These are phyloP conservation scores for Penicillium psychrosexuale DNA, from an alignment of 2,329 filamentous ascomycete species.

Conservation along the genomic window DNA sequence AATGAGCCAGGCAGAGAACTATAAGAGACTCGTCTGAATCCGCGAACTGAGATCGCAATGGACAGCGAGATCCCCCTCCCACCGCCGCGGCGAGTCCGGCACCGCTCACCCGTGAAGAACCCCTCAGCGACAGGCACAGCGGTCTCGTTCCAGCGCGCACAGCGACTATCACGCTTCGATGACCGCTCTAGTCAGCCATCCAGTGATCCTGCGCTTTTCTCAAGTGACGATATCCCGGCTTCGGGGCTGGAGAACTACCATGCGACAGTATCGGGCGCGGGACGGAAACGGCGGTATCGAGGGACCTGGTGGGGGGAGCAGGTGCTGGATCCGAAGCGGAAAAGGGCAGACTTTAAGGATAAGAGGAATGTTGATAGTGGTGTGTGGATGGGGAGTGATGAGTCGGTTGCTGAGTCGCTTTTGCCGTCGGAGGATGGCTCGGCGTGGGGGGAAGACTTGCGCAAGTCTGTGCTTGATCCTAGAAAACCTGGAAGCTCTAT, in stretches of 20 bases:
- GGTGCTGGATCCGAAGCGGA: slow-evolving; percentile 36
- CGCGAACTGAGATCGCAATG: slow-evolving; percentile 24
- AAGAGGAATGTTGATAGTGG: slow-evolving; percentile 47
- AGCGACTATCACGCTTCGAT: slow-evolving; percentile 32
- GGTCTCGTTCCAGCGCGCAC: slow-evolving; percentile 24
- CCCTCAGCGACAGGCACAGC: slow-evolving; percentile 14
- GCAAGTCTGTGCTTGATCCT: slow-evolving; percentile 26
- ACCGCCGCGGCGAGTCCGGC: slow-evolving; percentile 36
- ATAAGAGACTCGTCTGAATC: not conserved
- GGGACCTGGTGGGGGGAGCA: slow-evolving; percentile 48
- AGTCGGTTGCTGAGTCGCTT: slow-evolving; percentile 35
- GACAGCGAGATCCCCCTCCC: slow-evolving; percentile 41
- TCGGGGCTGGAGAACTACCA: slow-evolving; percentile 47
- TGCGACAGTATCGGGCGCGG: slow-evolving; percentile 20
- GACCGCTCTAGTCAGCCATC: slow-evolving; percentile 41
- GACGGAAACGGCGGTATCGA: slow-evolving; percentile 42
- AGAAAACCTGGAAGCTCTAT: slow-evolving; percentile 3
- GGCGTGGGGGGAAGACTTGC: slow-evolving; percentile 39
- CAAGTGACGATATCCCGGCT: slow-evolving; percentile 47
- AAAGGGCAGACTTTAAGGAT: slow-evolving; percentile 43
- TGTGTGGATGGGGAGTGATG: slow-evolving; percentile 50
- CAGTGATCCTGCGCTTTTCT: slow-evolving; percentile 47
- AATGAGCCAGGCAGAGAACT: not conserved
- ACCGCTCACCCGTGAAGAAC: slow-evolving; percentile 31
- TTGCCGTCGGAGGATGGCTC: slow-evolving; percentile 37